A percentile compares a stretch with the other conserved stretches of the same genome.
These are phyloP conservation scores for Brassica carinata DNA, from an alignment of 345 rosid genomes.

Conservation along the genomic window DNA sequence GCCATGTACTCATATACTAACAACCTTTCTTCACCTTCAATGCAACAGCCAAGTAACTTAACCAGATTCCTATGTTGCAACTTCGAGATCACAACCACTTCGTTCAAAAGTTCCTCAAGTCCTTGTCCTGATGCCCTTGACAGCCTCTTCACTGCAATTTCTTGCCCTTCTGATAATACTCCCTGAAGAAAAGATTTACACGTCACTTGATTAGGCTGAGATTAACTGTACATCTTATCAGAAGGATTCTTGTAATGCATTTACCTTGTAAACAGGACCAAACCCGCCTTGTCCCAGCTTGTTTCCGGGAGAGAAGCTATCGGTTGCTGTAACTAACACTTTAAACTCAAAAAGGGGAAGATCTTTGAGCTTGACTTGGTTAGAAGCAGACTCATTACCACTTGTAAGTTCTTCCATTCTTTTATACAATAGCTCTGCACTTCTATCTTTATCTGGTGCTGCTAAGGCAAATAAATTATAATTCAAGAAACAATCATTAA, in stretches of 20 bases:
- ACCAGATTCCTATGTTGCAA: conserved; percentile 72
- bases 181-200: conserved; percentile 51
- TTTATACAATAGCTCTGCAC: conserved; percentile 34
- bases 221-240: too few relatives aligned
- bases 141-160: conserved; percentile 65
- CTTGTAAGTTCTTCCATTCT: not conserved
- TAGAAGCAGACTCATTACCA: conserved; percentile 1
- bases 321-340: not conserved
- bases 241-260: too few relatives aligned
- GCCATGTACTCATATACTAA: conserved; percentile 60
- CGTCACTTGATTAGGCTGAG: too few relatives aligned
- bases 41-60: conserved; percentile 60
- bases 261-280: conserved; percentile 11
- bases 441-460: conserved; percentile 22
- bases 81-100: conserved; percentile 57
- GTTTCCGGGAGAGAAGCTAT: not conserved
- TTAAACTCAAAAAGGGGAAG: conserved; percentile 3
- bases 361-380: not conserved
- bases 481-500: not conserved
- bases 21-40: conserved; percentile 58
- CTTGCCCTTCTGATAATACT: conserved; percentile 40
- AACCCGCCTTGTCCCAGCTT: conserved; percentile 4
- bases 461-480: not conserved
- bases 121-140: conserved; percentile 67
- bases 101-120: conserved; percentile 55